Percentiles rank a stretch among this genome's conserved stretches.
phyloP scores from a whole-genome alignment of 2,329 filamentous ascomycete genomes.

The Alternaria viburni region DNA sequence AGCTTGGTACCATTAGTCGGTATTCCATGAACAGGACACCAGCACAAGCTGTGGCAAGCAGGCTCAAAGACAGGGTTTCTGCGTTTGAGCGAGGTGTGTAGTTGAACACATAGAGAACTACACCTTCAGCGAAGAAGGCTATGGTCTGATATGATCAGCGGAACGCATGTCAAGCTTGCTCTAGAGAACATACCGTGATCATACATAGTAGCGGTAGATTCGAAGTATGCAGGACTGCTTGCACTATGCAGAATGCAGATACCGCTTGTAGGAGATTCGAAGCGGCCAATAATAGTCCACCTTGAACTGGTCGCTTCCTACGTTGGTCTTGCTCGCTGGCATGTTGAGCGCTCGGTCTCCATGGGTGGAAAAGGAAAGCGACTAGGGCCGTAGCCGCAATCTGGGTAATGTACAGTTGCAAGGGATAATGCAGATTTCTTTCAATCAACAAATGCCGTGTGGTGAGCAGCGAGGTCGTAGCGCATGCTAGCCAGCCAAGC shows the following conservation, averaged over 20 bases:
- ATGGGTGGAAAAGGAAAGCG: background rate
- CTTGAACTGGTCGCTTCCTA: background rate
- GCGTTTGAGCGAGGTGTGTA: conserved; percentile 9
- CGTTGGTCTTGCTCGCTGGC: background rate
- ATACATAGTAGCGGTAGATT: conserved; percentile 40
- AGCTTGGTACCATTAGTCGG: conserved; percentile 26
- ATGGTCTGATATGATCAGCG: conserved; percentile 17
- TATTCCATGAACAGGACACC: conserved; percentile 36
- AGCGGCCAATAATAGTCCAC: conserved; percentile 1
- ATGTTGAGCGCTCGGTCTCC: background rate
- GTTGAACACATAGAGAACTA: conserved; percentile 13
- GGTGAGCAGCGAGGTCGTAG: conserved; percentile 24
- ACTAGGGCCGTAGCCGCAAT: conserved; percentile 14
- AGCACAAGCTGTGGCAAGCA: conserved; percentile 21
- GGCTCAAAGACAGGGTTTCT: conserved; percentile 19
- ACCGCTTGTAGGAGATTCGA: conserved; percentile 20
- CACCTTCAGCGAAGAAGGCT: conserved; percentile 24
- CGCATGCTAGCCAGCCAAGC: conserved; percentile 24
- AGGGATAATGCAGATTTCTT: conserved; percentile 31
- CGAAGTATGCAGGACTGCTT: conserved; percentile 39
- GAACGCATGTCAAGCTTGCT: background rate
- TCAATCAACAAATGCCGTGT: conserved; percentile 32
- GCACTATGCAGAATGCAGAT: conserved; percentile 32
- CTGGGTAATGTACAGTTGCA: conserved; percentile 22
- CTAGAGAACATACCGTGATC: conserved; percentile 33